Evolutionary conservation across 202 grass and related monocot species (phyloP), one percentile per base, ranked within the genome.

Genomic region (Hordeum pubiflorum): DNA sequence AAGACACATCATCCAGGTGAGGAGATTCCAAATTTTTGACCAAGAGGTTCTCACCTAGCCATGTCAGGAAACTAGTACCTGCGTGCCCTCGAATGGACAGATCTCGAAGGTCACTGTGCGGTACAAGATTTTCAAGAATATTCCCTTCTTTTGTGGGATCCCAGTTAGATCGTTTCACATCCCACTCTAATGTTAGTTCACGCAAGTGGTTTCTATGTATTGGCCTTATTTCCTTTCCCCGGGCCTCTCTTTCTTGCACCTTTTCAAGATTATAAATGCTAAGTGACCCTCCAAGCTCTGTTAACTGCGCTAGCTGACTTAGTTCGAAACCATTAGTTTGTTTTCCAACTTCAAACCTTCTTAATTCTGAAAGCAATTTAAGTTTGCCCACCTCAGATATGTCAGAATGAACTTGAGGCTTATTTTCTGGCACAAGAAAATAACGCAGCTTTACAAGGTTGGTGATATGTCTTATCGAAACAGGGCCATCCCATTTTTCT

Each of bases 371-470:
- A 24, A 70, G 43, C 6, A 7, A 46, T 27, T 27, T 13, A 44
- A 70, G 39, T 44, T 70, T 70, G 15, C 67, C 67, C 38, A 70
- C 67, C 20, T 70, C 22, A 2, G 6, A 9, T 26, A 70, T 70
- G 21, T 41, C 2, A 7, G 67, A 70, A 22, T 13, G 21, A 64
- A 40, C 6, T n/a, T 1, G 1, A 55, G 6, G 50, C 27, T 0
- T 52, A 63, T 26, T 21, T 18, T 52, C 3, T 14, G 0, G 5
- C 9, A 34, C 14, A 31, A 79, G 2, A 54, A 79, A 79, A 66
- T 68, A 29, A 2, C 61, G 57, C 23, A 78, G 9, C 21, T 63
- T 78, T 27, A 32, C 11, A 62, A 78, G 39, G 36, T 78, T 78
- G 26, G n/a, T n/a, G 7, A 78, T 78, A 4, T 7, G 36, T 1